These are phyloP conservation scores for Penicillium psychrosexuale DNA, from an alignment of 2,329 filamentous ascomycete genomes.

Conservation along the genomic window DNA sequence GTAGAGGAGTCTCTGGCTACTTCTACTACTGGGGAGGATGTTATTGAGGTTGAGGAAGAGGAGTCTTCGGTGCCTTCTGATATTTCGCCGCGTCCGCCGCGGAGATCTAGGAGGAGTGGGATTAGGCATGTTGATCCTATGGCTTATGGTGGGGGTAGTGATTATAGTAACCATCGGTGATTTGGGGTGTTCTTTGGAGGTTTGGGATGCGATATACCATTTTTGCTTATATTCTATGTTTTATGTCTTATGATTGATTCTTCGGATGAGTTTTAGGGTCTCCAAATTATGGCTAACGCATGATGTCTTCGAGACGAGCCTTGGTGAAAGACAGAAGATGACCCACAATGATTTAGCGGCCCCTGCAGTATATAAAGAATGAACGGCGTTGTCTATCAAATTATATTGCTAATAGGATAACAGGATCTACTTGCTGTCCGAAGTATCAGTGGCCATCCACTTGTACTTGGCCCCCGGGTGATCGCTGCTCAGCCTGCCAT, in stretches of 20 bases:
- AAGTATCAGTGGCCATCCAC: no score
- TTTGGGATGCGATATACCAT: constrained; percentile 23
- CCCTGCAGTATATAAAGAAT: no score
- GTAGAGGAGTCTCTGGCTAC: constrained; percentile 35
- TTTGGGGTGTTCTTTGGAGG: background rate
- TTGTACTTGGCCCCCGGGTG: no score
- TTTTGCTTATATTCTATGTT: background rate
- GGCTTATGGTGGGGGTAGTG: constrained; percentile 37
- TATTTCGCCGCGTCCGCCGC: constrained; percentile 30
- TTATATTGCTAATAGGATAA: no score
- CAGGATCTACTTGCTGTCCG: no score
- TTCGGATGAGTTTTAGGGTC: no score
- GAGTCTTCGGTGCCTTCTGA: constrained; percentile 35
- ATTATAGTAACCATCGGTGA: constrained; percentile 18
- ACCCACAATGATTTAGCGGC: no score
- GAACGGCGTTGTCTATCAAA: no score
- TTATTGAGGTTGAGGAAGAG: constrained; percentile 60
- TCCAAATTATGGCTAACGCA: no score
- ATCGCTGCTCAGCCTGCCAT: no score
- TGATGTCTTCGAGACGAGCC: no score
- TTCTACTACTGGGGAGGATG: constrained; percentile 38
- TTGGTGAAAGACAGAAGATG: no score
- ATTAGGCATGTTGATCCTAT: constrained; percentile 49
- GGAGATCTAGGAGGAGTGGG: constrained; percentile 38
- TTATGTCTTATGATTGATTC: background rate